phyloP scores from a whole-genome alignment of 139 green algal species.

The Coelastrella sp. region DNA sequence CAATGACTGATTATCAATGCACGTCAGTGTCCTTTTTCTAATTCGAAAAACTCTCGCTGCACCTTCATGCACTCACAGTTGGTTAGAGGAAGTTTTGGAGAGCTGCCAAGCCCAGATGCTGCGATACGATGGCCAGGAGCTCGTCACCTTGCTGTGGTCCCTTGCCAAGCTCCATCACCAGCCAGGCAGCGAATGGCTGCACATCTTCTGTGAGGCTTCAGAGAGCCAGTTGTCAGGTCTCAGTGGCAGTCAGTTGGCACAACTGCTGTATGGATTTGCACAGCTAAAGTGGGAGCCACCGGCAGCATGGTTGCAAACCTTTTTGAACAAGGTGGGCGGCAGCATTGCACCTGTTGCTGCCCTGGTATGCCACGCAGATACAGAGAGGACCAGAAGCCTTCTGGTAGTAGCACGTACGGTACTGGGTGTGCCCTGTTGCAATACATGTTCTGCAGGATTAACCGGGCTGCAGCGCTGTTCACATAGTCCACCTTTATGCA shows the following conservation, averaged over 20 bases:
- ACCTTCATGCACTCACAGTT: neutral
- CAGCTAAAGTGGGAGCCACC: slow-evolving; percentile 7
- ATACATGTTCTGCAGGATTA: too few relatives aligned
- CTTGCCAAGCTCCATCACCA: slow-evolving; percentile 42
- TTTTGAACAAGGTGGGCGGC: neutral
- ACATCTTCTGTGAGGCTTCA: slow-evolving; percentile 13
- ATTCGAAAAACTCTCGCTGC: too few relatives aligned
- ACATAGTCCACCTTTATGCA: too few relatives aligned
- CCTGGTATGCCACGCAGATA: too few relatives aligned
- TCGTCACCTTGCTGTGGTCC: slow-evolving; percentile 40
- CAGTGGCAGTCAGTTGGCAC: slow-evolving; percentile 7
- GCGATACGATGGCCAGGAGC: slow-evolving; percentile 23
- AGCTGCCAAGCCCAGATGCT: slow-evolving; percentile 26
- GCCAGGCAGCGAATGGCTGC: slow-evolving; percentile 36
- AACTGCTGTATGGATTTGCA: slow-evolving; percentile 28
- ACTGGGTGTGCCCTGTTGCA: too few relatives aligned
- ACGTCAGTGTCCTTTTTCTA: too few relatives aligned
- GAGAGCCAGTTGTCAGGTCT: slow-evolving; percentile 14
- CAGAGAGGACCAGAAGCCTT: too few relatives aligned
- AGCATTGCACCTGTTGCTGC: too few relatives aligned
- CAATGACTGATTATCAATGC: too few relatives aligned
- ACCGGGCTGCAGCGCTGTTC: too few relatives aligned
- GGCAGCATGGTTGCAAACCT: neutral
- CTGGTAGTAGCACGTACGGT: too few relatives aligned
- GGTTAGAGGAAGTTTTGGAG: slow-evolving; percentile 19